Evolutionary conservation across 768 basidiomycete genomes (phyloP).

Genomic region (Crucibulum laeve): DNA sequence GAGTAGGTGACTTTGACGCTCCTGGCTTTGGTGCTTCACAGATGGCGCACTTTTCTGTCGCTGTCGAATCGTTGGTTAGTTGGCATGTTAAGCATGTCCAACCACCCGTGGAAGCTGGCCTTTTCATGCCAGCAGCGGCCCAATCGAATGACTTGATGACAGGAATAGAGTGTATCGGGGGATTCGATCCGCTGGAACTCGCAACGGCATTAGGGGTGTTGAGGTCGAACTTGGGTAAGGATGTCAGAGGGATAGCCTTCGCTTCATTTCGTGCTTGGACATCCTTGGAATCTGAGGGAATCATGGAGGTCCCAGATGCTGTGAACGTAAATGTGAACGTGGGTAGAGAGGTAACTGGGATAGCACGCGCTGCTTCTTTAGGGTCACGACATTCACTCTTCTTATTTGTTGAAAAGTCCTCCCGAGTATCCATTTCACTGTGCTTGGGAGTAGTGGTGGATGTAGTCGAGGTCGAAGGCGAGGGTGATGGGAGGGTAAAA

Average conservation of each 20-base stretch:
- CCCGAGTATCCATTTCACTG: not conserved
- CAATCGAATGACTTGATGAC: constrained; percentile 36
- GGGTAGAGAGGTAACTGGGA: constrained; percentile 26
- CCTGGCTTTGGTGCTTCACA: not conserved
- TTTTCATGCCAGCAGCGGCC: constrained; percentile 9
- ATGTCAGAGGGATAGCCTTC: constrained; percentile 28
- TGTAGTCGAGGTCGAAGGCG: constrained; percentile 3
- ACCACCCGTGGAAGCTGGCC: not conserved
- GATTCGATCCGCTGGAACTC: constrained; percentile 6
- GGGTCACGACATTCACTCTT: too few relatives aligned
- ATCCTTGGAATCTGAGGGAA: constrained; percentile 16
- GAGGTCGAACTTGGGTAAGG: constrained; percentile 45
- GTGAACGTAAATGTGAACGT: constrained; percentile 33
- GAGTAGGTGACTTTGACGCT: not conserved
- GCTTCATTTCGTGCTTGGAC: constrained; percentile 29
- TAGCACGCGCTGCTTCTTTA: constrained; percentile 23
- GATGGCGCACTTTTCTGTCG: not conserved
- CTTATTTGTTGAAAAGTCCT: not conserved
- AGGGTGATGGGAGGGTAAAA: constrained; percentile 8
- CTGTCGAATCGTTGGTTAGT: not conserved
- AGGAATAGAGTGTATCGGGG: constrained; percentile 2
- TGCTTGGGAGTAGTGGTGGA: constrained; percentile 5
- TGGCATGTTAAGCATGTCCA: not conserved
- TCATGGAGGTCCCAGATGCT: constrained; percentile 15
- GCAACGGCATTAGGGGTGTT: constrained; percentile 5